Evolutionary conservation across 495 filamentous ascomycete species (phyloP).

Genomic region (Pseudevernia furfuracea): DNA sequence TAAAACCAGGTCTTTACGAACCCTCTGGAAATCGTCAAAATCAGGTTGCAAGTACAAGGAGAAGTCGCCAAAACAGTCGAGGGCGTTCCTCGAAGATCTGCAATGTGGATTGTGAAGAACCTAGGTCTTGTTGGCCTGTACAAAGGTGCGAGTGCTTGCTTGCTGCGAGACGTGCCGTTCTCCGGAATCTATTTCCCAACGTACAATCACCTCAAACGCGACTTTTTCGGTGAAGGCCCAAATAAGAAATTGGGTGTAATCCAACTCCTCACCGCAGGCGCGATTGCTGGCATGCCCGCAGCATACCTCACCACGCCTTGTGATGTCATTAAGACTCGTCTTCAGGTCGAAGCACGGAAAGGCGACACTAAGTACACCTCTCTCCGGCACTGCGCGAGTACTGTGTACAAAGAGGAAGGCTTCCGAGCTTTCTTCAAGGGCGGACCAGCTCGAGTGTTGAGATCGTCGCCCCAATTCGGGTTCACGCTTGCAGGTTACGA

Average conservation of each 20-base stretch:
- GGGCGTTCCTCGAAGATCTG: slow-evolving; percentile 71
- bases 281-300: slow-evolving; percentile 96
- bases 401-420: slow-evolving; percentile 82
- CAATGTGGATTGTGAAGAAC: slow-evolving; percentile 95
- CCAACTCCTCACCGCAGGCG: slow-evolving; percentile 89
- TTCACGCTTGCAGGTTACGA: slow-evolving; percentile 96
- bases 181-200: slow-evolving; percentile 98
- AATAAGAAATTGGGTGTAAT: slow-evolving; percentile 85
- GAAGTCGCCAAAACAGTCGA: slow-evolving; percentile 87
- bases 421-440: slow-evolving; percentile 98
- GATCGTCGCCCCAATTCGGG: slow-evolving; percentile 93
- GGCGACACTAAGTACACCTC: slow-evolving; percentile 80
- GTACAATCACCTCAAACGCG: slow-evolving; percentile 88
- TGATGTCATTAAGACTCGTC: slow-evolving; percentile 97
- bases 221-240: slow-evolving; percentile 84
- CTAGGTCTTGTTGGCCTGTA: slow-evolving; percentile 92
- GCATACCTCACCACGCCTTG: slow-evolving; percentile 96
- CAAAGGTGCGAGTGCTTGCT: slow-evolving; percentile 93
- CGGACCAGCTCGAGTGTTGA: slow-evolving; percentile 85
- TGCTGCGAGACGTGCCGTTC: slow-evolving; percentile 94
- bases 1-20: slow-evolving; percentile 77
- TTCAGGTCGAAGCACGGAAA: slow-evolving; percentile 95
- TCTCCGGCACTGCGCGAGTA: slow-evolving; percentile 76
- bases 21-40: slow-evolving; percentile 97
- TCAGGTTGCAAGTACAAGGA: slow-evolving; percentile 93